Evolutionary conservation across 306 rosid genomes (phyloP), one percentile per base, ranked within the genome.

Genomic region (Trifolium repens): DNA sequence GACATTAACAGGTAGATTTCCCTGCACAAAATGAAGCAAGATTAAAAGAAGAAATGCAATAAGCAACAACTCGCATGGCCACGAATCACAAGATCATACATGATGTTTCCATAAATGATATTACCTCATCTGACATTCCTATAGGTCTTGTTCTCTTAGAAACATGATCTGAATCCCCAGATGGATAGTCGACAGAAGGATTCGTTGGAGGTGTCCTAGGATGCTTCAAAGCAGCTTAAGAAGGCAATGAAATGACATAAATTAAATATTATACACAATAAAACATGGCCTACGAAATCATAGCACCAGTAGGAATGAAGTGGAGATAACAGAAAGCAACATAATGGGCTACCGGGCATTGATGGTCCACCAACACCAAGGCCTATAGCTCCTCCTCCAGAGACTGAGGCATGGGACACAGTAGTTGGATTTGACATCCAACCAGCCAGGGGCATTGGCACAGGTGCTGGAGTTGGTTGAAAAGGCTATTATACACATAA

Each of bases 341-440:
- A 69, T 24, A 81, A 67, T n/a, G 40, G 11, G 49, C 37, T 84
- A 93, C 98, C 97, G 40, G 98, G 90, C 75, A 93, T 93, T 46
- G 97, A 93, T 74, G 98, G 96, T 77, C 90, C 90, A 72, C 94
- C 96, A 65, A 59, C 65, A 59, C 65, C 96, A 66, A 93, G 97
- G 82, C 96, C 96, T 61, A 93, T 93, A 77, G 88, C 92, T 80
- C 90, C 91, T 53, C 91, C 98, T 73, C 90, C 96, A 75, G 97
- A 88, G 69, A 91, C 96, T 8, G 96, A 87, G 35, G 96, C 78
- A 84, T 91, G 97, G 69, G 94, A 81, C 74, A 91, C 94, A 44
- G 92, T 84, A 27, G 97, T 83, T 79, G 98, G 90, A 84, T 85
- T 93, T 78, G 98, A 91, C 97, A 93, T 93, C 98, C 98, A 93